These are phyloP conservation scores for Phaseolus lunatus DNA, from an alignment of 306 rosid genomes.

Conservation along the genomic window DNA sequence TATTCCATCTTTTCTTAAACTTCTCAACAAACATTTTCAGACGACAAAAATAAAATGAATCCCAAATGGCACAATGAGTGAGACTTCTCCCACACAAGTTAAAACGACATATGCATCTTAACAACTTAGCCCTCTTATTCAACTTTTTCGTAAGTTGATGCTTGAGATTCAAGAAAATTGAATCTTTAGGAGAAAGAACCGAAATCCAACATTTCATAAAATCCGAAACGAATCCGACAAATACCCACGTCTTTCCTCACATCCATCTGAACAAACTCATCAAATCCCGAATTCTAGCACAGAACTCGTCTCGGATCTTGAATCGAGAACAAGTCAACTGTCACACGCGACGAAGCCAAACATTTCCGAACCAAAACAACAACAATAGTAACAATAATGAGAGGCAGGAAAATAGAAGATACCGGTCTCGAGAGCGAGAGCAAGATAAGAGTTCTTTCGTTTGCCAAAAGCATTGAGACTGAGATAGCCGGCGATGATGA, in stretches of 20 bases:
- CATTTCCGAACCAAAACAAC: background rate
- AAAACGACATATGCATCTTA: no score
- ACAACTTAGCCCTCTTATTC: background rate
- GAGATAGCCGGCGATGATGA: constrained; percentile 73
- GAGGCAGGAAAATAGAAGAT: background rate
- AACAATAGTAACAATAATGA: background rate
- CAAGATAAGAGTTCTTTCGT: constrained; percentile 69
- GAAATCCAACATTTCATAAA: background rate
- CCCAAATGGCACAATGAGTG: no score
- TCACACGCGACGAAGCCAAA: background rate
- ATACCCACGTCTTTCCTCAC: background rate
- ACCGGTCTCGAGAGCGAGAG: constrained; percentile 75
- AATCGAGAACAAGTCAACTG: background rate
- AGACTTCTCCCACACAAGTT: no score
- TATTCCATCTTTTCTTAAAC: no score
- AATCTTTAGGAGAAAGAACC: background rate
- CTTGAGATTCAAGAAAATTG: background rate
- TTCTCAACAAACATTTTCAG: background rate
- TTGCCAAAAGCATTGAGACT: constrained; percentile 80
- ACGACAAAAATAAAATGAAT: background rate
- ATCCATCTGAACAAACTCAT: background rate
- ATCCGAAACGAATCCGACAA: background rate
- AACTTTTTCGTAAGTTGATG: background rate
- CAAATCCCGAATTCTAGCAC: constrained; percentile 4
- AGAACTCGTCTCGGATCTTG: constrained; percentile 1